Conservation (phyloP, 2,329 filamentous ascomycete species). For the Xylaria digitata region DNA sequence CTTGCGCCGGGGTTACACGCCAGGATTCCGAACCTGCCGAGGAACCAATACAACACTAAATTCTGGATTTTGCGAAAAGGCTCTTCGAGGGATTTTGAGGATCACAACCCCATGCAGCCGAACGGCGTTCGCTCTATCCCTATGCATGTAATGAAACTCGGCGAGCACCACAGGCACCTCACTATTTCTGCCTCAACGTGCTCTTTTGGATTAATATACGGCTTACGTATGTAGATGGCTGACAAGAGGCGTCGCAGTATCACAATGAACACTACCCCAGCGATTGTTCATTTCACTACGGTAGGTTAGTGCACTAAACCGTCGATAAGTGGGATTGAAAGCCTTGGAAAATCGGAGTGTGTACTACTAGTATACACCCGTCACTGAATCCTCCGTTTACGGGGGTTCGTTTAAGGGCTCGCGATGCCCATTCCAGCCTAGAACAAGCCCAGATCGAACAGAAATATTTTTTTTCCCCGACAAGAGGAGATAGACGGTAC, state of each 20-base stretch:
- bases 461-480: background rate
- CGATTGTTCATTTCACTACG: slow-evolving; percentile 10
- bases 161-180: slow-evolving; percentile 9
- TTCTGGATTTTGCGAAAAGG: slow-evolving; percentile 4
- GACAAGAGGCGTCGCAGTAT: slow-evolving; percentile 28
- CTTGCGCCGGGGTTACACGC: slow-evolving; percentile 37
- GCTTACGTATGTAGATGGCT: slow-evolving; percentile 33
- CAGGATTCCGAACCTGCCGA: slow-evolving; percentile 44
- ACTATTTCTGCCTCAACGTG: background rate
- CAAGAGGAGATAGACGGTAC: slow-evolving; percentile 1
- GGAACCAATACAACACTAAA: slow-evolving; percentile 33
- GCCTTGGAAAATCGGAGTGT: slow-evolving; percentile 1
- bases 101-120: slow-evolving; percentile 31
- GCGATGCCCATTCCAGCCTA: background rate
- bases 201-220: background rate
- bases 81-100: slow-evolving; percentile 26
- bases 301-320: background rate
- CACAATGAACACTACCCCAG: slow-evolving; percentile 13
- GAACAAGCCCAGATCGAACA: background rate
- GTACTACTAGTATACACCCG: no score
- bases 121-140: slow-evolving; percentile 22
- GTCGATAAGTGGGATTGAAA: background rate
- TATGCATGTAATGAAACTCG: slow-evolving; percentile 30
- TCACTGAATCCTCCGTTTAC: background rate
- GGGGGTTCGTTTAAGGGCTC: background rate